Percentiles rank a stretch among this genome's conserved stretches.
Conservation (phyloP, 306 rosid genomes). For the Comarum palustre region DNA sequence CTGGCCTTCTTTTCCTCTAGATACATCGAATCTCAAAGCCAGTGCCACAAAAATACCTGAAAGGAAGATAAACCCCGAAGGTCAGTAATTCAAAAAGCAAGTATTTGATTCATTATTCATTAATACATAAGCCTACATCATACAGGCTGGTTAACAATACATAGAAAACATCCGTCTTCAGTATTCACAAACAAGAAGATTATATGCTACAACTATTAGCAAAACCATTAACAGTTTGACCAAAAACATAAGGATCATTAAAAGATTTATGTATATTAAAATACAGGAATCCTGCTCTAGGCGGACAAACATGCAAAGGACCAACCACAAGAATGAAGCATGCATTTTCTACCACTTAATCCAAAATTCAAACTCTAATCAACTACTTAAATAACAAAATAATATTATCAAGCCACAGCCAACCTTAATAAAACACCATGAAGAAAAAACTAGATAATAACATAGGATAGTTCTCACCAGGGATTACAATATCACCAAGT, state of each 20-base stretch:
- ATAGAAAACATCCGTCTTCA: not conserved
- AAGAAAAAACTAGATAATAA: not conserved
- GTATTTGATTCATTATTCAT: not conserved
- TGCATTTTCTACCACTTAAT: not conserved
- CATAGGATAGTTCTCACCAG: slow-evolving; percentile 58
- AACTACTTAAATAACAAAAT: not conserved
- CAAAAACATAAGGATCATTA: not conserved
- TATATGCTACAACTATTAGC: not conserved
- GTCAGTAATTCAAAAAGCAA: slow-evolving; percentile 4
- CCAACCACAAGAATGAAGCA: not conserved
- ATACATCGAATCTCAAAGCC: slow-evolving; percentile 95
- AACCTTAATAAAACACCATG: not conserved
- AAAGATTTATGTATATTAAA: not conserved
- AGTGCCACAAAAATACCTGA: slow-evolving; percentile 94
- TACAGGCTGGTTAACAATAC: not conserved
- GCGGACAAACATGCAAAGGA: not conserved
- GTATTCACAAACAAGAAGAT: not conserved
- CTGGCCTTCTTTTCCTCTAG: slow-evolving; percentile 75
- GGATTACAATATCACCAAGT: slow-evolving; percentile 98
- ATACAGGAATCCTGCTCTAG: not conserved
- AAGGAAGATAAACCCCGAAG: slow-evolving; percentile 4
- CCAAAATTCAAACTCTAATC: not conserved
- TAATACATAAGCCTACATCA: not conserved
- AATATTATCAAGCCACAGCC: not conserved
- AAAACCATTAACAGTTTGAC: not conserved